Evolutionary conservation across 192 early-diverging fungal species (phyloP).

Genomic region (Backusella sp.): DNA sequence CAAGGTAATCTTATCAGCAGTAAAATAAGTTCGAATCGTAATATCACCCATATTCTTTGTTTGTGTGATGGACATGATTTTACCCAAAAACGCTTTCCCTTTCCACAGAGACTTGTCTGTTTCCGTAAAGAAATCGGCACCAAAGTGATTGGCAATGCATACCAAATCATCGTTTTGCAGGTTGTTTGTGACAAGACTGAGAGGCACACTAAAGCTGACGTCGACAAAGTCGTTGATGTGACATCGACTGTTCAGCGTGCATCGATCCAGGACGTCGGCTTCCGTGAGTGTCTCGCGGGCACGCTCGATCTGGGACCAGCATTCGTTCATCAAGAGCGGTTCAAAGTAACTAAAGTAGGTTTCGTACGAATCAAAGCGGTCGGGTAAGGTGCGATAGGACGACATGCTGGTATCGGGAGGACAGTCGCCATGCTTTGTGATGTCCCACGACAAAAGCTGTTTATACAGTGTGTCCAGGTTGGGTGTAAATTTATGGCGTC

Average conservation of each 20-base stretch:
- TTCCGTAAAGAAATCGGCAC: constrained; percentile 30
- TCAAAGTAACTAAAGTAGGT: constrained; percentile 73
- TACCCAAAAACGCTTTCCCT: constrained; percentile 51
- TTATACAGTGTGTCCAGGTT: constrained; percentile 58
- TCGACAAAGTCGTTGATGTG: constrained; percentile 78
- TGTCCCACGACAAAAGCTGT: constrained; percentile 61
- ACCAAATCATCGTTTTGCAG: constrained; percentile 64
- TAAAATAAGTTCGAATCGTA: constrained; percentile 45
- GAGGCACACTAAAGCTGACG: constrained; percentile 48
- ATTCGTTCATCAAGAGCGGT: constrained; percentile 80
- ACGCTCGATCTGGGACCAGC: constrained; percentile 80
- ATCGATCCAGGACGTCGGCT: constrained; percentile 44
- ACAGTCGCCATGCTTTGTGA: constrained; percentile 47
- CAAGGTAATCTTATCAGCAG: constrained; percentile 39
- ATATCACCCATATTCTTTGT: constrained; percentile 47
- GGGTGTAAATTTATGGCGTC: constrained; percentile 46
- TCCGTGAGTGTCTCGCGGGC: constrained; percentile 62
- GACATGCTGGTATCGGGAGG: constrained; percentile 44
- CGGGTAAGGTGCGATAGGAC: constrained; percentile 49
- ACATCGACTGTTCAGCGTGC: constrained; percentile 49
- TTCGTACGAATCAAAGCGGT: constrained; percentile 52
- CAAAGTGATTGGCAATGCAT: constrained; percentile 50
- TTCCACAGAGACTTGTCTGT: constrained; percentile 26
- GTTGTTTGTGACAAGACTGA: constrained; percentile 19
- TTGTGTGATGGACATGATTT: constrained; percentile 45